Percentiles rank a stretch among this genome's conserved stretches.
phyloP scores from a whole-genome alignment of 108 stramenopile genomes.

The Epithemia pelagica region DNA sequence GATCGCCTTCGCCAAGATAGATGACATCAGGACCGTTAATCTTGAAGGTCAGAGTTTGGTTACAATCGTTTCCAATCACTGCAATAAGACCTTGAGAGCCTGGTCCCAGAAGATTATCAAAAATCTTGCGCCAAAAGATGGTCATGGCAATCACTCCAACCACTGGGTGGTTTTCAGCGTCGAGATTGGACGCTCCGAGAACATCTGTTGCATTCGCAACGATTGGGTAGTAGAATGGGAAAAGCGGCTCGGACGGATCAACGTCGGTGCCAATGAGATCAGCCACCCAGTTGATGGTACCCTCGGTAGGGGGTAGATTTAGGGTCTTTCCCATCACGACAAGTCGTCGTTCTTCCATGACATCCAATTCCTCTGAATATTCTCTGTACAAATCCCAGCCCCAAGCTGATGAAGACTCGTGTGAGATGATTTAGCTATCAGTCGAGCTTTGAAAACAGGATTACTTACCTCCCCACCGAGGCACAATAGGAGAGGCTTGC shows the following conservation, averaged over 20 bases:
- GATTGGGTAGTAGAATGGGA: slow-evolving; percentile 17
- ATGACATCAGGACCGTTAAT: not conserved
- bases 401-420: not conserved
- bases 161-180: not conserved
- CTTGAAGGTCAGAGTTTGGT: slow-evolving; percentile 7
- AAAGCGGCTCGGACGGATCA: slow-evolving; percentile 14
- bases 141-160: slow-evolving; percentile 12
- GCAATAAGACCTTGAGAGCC: slow-evolving; percentile 43
- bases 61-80: slow-evolving; percentile 29
- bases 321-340: not conserved
- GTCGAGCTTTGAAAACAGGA: not conserved
- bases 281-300: not conserved
- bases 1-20: slow-evolving; percentile 11
- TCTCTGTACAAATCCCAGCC: not conserved
- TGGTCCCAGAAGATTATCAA: slow-evolving; percentile 26
- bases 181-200: not conserved
- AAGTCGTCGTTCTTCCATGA: not conserved
- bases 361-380: not conserved
- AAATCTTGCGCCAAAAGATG: slow-evolving; percentile 33
- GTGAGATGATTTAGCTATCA: not conserved
- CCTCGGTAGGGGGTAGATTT: not conserved
- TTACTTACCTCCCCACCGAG: not conserved
- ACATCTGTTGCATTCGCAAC: slow-evolving; percentile 1
- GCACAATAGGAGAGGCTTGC: slow-evolving; percentile 18
- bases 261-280: not conserved